A percentile compares a stretch with the other conserved stretches of the same genome.
phyloP scores from a whole-genome alignment of 768 basidiomycete species.

The Hemileccinum rubropunctum region DNA sequence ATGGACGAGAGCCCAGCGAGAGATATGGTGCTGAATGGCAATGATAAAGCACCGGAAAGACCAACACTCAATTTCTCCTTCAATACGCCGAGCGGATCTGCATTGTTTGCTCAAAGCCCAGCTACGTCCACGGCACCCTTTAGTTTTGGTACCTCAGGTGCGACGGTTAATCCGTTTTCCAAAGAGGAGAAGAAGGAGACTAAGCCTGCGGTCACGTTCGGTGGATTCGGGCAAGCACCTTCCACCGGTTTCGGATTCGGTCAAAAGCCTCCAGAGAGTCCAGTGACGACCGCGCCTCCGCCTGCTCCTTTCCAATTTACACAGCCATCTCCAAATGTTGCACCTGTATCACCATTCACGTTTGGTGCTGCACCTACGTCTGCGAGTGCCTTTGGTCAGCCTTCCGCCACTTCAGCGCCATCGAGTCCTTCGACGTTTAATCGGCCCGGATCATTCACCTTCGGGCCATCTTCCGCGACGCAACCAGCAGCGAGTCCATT shows the following conservation, averaged over 20 bases:
- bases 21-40: conserved; percentile 48
- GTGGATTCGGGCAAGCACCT: conserved; percentile 45
- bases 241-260: conserved; percentile 48
- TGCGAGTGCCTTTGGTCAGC: conserved; percentile 42
- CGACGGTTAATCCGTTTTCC: conserved; percentile 46
- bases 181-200: conserved; percentile 47
- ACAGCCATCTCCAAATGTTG: conserved; percentile 35
- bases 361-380: conserved; percentile 42
- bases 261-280: conserved; percentile 38
- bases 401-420: conserved; percentile 45
- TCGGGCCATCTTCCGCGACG: conserved; percentile 40
- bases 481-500: conserved; percentile 38
- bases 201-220: conserved; percentile 40
- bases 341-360: conserved; percentile 41
- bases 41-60: conserved; percentile 35
- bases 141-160: conserved; percentile 29
- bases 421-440: conserved; percentile 58
- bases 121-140: conserved; percentile 33
- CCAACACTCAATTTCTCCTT: conserved; percentile 52
- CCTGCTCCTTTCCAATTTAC: conserved; percentile 50
- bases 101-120: conserved; percentile 35
- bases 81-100: conserved; percentile 33
- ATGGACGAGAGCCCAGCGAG: conserved; percentile 85
- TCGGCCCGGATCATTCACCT: conserved; percentile 45
- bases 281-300: conserved; percentile 37